phyloP scores from a whole-genome alignment of 2,329 filamentous ascomycete species.

The Colletotrichum sp. region DNA sequence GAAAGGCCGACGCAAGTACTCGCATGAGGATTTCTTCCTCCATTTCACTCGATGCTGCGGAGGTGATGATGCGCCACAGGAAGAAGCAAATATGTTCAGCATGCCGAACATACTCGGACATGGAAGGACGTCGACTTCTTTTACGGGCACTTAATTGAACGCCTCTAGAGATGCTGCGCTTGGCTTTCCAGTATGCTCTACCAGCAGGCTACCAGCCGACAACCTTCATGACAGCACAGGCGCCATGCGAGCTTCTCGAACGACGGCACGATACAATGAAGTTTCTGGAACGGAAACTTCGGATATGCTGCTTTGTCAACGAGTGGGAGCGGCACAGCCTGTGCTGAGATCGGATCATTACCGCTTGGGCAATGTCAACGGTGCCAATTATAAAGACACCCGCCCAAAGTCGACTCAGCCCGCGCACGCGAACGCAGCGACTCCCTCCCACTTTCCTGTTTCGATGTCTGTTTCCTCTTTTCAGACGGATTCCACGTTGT shows the following conservation, averaged over 20 bases:
- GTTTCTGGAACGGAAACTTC: neutral
- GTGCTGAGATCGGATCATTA: neutral
- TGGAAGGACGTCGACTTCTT: fast-evolving
- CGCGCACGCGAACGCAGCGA: neutral
- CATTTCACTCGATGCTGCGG: neutral
- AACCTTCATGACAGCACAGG: neutral
- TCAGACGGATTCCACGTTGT: neutral
- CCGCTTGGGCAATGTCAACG: neutral
- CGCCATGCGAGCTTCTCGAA: neutral
- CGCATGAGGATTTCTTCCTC: neutral
- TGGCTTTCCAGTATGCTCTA: neutral
- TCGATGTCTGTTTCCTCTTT: neutral
- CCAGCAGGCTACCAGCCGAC: neutral
- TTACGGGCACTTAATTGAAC: neutral
- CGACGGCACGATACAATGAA: neutral
- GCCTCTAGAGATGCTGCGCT: neutral
- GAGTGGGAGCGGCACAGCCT: neutral
- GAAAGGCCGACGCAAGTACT: neutral
- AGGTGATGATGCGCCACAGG: neutral
- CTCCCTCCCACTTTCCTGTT: neutral
- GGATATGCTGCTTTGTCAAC: neutral
- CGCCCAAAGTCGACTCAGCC: neutral
- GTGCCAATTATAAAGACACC: neutral
- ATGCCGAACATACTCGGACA: fast-evolving
- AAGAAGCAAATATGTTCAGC: fast-evolving